phyloP scores from a whole-genome alignment of 2,329 filamentous ascomycete species.

The Ophidiomyces ophidiicola region DNA sequence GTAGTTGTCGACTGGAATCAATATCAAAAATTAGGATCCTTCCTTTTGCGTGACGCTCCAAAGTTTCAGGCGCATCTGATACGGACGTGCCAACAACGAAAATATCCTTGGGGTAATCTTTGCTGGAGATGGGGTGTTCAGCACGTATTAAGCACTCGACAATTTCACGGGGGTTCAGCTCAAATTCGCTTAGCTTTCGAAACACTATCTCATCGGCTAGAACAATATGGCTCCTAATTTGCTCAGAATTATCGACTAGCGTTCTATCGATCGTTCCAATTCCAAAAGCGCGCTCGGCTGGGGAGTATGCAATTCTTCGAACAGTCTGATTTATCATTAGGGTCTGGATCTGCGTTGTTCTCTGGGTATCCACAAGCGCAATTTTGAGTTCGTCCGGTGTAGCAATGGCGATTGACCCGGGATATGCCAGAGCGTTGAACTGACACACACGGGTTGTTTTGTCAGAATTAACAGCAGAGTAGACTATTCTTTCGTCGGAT shows the following conservation, averaged over 20 bases:
- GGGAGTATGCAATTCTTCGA: conserved; percentile 73
- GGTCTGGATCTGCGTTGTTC: conserved; percentile 77
- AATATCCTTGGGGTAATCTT: conserved; percentile 47
- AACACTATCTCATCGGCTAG: conserved; percentile 87
- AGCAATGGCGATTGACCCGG: conserved; percentile 67
- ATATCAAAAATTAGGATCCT: conserved; percentile 78
- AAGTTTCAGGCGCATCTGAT: conserved; percentile 41
- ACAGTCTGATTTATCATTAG: conserved; percentile 71
- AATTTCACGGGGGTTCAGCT: conserved; percentile 57
- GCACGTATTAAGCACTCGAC: conserved; percentile 75
- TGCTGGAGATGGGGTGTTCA: conserved; percentile 51
- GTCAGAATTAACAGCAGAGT: conserved; percentile 85
- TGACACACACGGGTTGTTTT: conserved; percentile 69
- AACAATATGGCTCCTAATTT: conserved; percentile 67
- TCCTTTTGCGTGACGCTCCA: conserved; percentile 49
- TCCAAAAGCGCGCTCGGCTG: conserved; percentile 66
- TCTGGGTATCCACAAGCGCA: conserved; percentile 66
- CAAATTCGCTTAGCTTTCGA: conserved; percentile 59
- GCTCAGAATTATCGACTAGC: conserved; percentile 57
- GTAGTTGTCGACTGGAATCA: conserved; percentile 55
- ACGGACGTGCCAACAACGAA: conserved; percentile 89
- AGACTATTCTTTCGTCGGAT: conserved; percentile 74
- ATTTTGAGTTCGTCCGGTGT: conserved; percentile 66
- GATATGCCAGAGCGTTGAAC: conserved; percentile 72
- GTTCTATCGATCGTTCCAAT: conserved; percentile 73